Evolutionary conservation across 495 filamentous ascomycete genomes (phyloP), one percentile per base, ranked within the genome.

Genomic region (Choiromyces venosus): DNA sequence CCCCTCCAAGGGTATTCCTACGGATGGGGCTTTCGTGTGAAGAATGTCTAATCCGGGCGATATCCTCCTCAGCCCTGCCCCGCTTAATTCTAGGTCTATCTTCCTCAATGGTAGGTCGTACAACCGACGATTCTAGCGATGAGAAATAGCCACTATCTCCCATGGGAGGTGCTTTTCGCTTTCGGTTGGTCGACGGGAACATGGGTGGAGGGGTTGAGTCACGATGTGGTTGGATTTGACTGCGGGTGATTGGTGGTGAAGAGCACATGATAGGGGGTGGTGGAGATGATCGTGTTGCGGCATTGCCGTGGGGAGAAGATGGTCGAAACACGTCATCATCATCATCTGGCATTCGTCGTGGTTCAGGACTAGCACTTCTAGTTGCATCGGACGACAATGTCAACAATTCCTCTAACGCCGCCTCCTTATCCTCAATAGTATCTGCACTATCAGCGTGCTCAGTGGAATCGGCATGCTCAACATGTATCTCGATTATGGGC

Each of bases 101-200:
- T 39, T 90, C 93, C 2, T 88, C 88, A 70, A 83, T 83, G 69
- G 88, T 88, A 37, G 90, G 89, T 40, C 94, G 87, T 77, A 92
- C 86, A n/a, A 86, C 92, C 0, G 95, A 97, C 1, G 95, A 98
- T 65, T 97, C 95, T n/a, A 99, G 84, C 0, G 94, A 97, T 1
- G 95, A 99, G 78, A 96, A 97, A 82, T 97, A 99, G 16, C 95
- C 95, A 82, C 94, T 97, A 79, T 99, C 95, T 76, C 96, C 93
- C 84, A 97, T 89, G 19, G 88, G 88, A 5, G 84, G 84, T 76
- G 89, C 87, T 80, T 92, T 94, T 65, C 91, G 89, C 82, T 92
- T 94, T 85, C 61, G 84, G 82, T 39, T 81, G 83, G 89, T 88
- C 33, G 86, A 83, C 29, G 85, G 83, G 46, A 86, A 83, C n/a